A percentile compares a stretch with the other conserved stretches of the same genome.
phyloP scores from a whole-genome alignment of 2,329 filamentous ascomycete species.

The Cercospora sp. region DNA sequence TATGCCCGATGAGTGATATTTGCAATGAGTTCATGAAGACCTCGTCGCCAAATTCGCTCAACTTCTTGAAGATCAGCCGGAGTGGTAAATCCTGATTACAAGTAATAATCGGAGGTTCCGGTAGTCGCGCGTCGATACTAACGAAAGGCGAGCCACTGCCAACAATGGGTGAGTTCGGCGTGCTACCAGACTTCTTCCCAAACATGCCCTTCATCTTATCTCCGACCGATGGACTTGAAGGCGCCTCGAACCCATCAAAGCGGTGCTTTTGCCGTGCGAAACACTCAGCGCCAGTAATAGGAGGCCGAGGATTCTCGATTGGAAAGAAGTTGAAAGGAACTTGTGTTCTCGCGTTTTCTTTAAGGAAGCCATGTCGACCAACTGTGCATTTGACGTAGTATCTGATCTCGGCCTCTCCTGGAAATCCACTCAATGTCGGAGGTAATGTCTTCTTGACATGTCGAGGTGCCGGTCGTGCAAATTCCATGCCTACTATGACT shows the following conservation, averaged over 20 bases:
- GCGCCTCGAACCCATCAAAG: conserved; percentile 46
- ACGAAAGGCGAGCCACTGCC: conserved; percentile 55
- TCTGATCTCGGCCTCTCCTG: conserved; percentile 81
- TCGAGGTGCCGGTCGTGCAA: conserved; percentile 49
- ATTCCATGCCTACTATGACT: conserved; percentile 48
- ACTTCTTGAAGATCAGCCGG: conserved; percentile 74
- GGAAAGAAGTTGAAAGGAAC: conserved; percentile 81
- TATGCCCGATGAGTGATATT: conserved; percentile 77
- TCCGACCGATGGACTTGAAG: conserved; percentile 33
- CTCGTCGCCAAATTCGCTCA: conserved; percentile 66
- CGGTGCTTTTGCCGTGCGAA: conserved; percentile 75
- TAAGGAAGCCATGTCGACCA: conserved; percentile 81
- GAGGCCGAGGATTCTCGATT: conserved; percentile 80
- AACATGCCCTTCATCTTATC: conserved; percentile 63
- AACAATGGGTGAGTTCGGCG: conserved; percentile 25
- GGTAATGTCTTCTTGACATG: conserved; percentile 87
- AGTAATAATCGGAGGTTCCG: conserved; percentile 82
- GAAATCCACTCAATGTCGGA: conserved; percentile 83
- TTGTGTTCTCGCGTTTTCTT: conserved; percentile 74
- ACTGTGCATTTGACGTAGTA: conserved; percentile 98
- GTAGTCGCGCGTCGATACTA: conserved; percentile 79
- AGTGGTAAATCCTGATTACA: conserved; percentile 85
- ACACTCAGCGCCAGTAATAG: conserved; percentile 69
- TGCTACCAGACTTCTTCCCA: conserved; percentile 38
- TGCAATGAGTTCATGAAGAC: conserved; percentile 78